phyloP scores from a whole-genome alignment of 306 rosid species.

The Oemleria cerasiformis region DNA sequence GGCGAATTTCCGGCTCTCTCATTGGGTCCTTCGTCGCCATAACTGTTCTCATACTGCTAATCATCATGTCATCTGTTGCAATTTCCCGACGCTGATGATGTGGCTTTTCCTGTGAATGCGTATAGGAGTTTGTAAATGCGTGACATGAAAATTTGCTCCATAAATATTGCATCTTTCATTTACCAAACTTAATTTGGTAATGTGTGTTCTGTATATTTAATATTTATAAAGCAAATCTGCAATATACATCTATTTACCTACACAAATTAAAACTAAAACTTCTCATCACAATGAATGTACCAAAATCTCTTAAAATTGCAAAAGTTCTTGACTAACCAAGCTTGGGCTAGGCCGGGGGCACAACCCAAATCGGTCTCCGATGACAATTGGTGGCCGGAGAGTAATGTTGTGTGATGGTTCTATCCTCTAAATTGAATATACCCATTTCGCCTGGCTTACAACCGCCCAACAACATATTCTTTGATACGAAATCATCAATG shows the following conservation, averaged over 20 bases:
- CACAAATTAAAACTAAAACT: background rate
- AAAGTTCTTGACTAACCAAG: too few relatives aligned
- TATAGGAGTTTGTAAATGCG: background rate
- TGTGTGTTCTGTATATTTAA: background rate
- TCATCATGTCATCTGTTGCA: conserved; percentile 35
- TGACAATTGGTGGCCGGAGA: background rate
- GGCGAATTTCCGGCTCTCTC: conserved; percentile 44
- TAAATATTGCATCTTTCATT: background rate
- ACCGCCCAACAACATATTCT: too few relatives aligned
- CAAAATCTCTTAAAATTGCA: conserved; percentile 1
- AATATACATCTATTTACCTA: background rate
- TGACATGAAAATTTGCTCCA: background rate
- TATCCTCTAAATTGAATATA: background rate
- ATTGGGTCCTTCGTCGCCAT: conserved; percentile 49
- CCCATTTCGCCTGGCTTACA: background rate
- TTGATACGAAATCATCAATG: background rate
- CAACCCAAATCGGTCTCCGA: background rate
- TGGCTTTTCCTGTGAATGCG: background rate
- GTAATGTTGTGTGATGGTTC: background rate
- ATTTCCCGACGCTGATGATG: conserved; percentile 36
- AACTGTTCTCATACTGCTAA: conserved; percentile 34
- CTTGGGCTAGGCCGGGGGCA: too few relatives aligned
- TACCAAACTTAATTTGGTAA: background rate
- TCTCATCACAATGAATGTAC: background rate
- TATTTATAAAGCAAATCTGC: background rate